A percentile compares a stretch with the other conserved stretches of the same genome.
These are phyloP conservation scores for Phaffia rhodozyma DNA, from an alignment of 1,284 basidiomycete species.

Conservation along the genomic window DNA sequence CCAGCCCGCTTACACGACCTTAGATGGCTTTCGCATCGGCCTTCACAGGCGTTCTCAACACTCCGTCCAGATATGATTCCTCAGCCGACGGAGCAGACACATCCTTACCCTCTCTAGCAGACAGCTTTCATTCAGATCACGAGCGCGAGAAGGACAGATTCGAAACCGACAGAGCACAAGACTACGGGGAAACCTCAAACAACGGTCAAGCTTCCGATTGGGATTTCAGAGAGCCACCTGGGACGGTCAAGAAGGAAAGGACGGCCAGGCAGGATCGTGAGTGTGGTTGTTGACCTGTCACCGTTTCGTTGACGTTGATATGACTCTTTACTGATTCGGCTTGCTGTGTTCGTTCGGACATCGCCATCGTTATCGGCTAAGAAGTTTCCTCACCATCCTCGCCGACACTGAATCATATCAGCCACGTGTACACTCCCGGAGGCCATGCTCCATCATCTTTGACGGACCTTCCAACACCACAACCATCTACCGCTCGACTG, in stretches of 20 bases:
- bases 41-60: no score
- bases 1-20: no score
- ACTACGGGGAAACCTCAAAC: neutral
- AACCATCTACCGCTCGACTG: neutral
- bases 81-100: no score
- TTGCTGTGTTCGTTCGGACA: neutral
- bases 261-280: neutral
- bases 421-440: neutral
- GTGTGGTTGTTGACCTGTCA: neutral
- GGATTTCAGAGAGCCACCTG: neutral
- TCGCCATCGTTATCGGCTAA: neutral
- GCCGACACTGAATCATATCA: neutral
- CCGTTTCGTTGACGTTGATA: neutral
- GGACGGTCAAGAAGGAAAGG: constrained; percentile 2
- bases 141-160: constrained; percentile 5
- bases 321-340: neutral
- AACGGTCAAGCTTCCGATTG: neutral
- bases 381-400: neutral
- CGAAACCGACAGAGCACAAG: neutral
- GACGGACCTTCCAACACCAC: neutral
- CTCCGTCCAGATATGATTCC: no score
- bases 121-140: constrained; percentile 12
- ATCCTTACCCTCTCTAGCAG: constrained; percentile 7
- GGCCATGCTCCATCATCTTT: neutral
- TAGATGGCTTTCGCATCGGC: no score